A percentile compares a stretch with the other conserved stretches of the same genome.
Conservation (phyloP, 1,139 yeast genomes). For the Casaregolazyma lundiana region DNA sequence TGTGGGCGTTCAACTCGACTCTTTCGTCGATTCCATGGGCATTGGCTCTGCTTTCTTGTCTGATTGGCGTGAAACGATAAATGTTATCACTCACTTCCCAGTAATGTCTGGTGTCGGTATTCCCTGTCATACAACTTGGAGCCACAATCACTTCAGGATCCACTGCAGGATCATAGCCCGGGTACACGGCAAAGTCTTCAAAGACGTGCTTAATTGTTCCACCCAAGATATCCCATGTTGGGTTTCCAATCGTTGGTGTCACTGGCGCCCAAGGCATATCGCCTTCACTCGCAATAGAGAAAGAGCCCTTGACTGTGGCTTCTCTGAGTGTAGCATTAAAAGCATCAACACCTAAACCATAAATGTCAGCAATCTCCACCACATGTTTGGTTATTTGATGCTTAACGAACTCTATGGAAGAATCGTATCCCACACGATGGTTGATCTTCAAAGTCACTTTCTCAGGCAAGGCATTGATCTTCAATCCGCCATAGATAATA, state of each 20-base stretch:
- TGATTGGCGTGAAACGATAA: conserved; percentile 54
- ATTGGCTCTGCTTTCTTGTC: conserved; percentile 18
- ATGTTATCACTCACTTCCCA: conserved; percentile 72
- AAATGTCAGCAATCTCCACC: conserved; percentile 40
- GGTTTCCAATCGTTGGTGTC: conserved; percentile 44
- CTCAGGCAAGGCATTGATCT: conserved; percentile 73
- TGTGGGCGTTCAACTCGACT: conserved; percentile 47
- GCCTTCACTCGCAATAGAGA: conserved; percentile 13
- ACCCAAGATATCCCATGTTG: conserved; percentile 50
- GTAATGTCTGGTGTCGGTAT: conserved; percentile 79
- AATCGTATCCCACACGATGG: conserved; percentile 55
- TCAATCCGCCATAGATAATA: conserved; percentile 62
- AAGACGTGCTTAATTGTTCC: conserved; percentile 56
- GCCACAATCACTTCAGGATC: conserved; percentile 42
- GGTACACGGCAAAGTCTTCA: conserved; percentile 40
- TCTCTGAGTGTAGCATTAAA: conserved; percentile 31
- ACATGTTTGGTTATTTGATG: conserved; percentile 40
- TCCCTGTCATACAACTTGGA: conserved; percentile 70
- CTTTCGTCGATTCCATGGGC: conserved; percentile 61
- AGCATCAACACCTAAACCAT: conserved; percentile 43
- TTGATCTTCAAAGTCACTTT: conserved; percentile 51
- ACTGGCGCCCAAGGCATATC: conserved; percentile 56
- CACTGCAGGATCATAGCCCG: no score
- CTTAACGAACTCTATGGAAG: conserved; percentile 40
- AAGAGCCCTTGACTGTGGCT: conserved; percentile 14